phyloP scores from a whole-genome alignment of 2,329 filamentous ascomycete species.

The Monilinia vaccinii-corymbosi region DNA sequence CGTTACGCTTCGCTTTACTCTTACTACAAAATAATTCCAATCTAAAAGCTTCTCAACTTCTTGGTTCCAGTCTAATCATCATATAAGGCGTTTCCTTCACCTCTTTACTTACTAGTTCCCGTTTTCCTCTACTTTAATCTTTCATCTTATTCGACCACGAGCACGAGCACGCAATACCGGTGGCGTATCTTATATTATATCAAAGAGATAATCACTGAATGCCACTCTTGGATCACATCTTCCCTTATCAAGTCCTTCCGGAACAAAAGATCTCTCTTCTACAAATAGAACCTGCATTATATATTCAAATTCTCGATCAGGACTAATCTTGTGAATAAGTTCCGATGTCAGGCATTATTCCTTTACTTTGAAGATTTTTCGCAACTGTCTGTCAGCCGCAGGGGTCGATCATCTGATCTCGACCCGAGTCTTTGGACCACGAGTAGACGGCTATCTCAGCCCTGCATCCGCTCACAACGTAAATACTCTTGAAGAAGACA shows the following conservation, averaged over 20 bases:
- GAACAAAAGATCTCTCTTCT: not conserved
- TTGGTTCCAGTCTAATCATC: not conserved
- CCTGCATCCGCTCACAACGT: constrained; percentile 5
- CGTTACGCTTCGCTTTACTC: not conserved
- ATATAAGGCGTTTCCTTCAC: not conserved
- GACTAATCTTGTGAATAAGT: not conserved
- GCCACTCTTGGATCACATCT: constrained; percentile 5
- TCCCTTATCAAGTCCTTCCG: constrained; percentile 1
- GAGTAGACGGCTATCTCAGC: constrained; percentile 9
- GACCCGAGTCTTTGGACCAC: not conserved
- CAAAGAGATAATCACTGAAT: constrained; percentile 3
- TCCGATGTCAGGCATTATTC: constrained; percentile 2
- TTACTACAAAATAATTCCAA: not conserved
- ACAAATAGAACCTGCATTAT: not conserved
- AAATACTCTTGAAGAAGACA: not conserved
- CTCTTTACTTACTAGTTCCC: too few relatives aligned
- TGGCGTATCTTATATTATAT: constrained; percentile 3
- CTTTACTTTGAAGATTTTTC: not conserved
- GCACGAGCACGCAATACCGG: constrained; percentile 11
- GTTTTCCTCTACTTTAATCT: not conserved
- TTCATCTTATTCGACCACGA: constrained; percentile 8
- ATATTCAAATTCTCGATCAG: not conserved
- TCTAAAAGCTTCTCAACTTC: not conserved
- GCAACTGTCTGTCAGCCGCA: not conserved
- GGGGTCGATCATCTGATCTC: constrained; percentile 2